phyloP scores from a whole-genome alignment of 2,329 filamentous ascomycete species.

The Hypoxylon sp. region DNA sequence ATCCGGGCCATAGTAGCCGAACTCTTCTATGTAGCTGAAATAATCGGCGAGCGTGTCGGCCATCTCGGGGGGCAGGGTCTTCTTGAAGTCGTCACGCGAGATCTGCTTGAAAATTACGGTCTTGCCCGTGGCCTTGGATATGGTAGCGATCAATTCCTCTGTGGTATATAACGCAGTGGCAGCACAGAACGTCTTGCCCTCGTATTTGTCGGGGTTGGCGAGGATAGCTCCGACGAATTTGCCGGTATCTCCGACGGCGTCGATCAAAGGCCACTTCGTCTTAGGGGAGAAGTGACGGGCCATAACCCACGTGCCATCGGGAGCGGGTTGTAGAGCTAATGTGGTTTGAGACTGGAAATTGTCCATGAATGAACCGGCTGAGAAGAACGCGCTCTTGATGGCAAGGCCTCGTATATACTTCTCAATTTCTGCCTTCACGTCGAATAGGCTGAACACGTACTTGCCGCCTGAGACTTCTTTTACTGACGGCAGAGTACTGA shows the following conservation, averaged over 20 bases:
- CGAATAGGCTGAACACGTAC: constrained; percentile 57
- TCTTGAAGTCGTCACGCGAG: constrained; percentile 31
- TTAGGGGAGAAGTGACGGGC: constrained; percentile 49
- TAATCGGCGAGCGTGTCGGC: constrained; percentile 29
- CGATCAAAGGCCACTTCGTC: constrained; percentile 61
- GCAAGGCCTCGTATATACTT: constrained; percentile 57
- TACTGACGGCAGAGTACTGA: constrained; percentile 56
- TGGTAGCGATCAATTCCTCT: constrained; percentile 57
- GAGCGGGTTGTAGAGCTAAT: constrained; percentile 52
- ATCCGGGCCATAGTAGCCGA: constrained; percentile 34
- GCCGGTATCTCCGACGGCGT: constrained; percentile 62
- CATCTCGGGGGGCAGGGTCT: constrained; percentile 2
- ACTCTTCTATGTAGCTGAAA: constrained; percentile 22
- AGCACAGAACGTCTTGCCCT: constrained; percentile 62
- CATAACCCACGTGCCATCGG: constrained; percentile 53
- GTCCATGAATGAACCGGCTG: constrained; percentile 61
- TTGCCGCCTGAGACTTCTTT: constrained; percentile 55
- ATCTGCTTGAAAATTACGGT: constrained; percentile 44
- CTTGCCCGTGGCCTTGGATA: constrained; percentile 60
- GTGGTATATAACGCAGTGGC: constrained; percentile 58
- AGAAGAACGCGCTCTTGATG: constrained; percentile 58
- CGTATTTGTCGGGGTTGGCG: constrained; percentile 59
- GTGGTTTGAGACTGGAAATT: constrained; percentile 54
- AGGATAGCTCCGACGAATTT: constrained; percentile 61
- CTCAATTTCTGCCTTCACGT: constrained; percentile 59